Base-by-base conservation (phyloP, 371 early-diverging fungal species). In the Mortierella sp. region DNA sequence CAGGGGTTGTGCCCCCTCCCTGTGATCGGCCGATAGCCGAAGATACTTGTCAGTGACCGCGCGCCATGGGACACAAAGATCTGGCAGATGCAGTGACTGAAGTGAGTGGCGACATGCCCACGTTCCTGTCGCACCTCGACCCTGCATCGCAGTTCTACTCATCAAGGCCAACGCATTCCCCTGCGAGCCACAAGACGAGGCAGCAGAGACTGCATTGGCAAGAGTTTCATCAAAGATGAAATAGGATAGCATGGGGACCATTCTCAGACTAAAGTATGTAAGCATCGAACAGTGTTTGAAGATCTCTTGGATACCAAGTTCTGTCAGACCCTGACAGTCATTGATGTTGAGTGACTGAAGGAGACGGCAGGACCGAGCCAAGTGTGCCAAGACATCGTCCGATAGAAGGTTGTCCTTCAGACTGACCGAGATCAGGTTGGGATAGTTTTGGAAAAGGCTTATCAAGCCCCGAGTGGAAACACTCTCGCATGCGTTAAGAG, bases 71-170 rank as follows among this genome's bases (percentile, higher is more conserved):
- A 47, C 43, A 9, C 50, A 58, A 14, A 76, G 64, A 21, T 76
- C 77, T 0, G 77, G 68, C 45, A 76, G 47, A 28, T 64, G 66
- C 18, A 76, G 28, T 2, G 68, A 53, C 25, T 63, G 50, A 12
- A 76, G 77, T 1, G 67, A 67, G 21, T 46, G 29, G 2, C 28
- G 57, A 46, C 77, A 76, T 5, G 68, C 71, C 77, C 77, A 76
- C 7, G 47, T 37, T 37, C 37, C 37, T 9, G 37, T 37, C 9
- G 37, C 37, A 37, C 37, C 37, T 5, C 9, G 37, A 37, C 37
- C 37, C 3, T 37, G 37, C 37, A 37, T 37, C 37, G 9, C 37
- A 9, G 9, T 9, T 9, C 37, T 37, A 9, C 9, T 37, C 9
- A 37, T 37, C 37, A 3, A 9, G 9, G 3, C 37, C 37, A 37